Base-by-base conservation (phyloP, 148 eudicot species). In the Silene conica region DNA sequence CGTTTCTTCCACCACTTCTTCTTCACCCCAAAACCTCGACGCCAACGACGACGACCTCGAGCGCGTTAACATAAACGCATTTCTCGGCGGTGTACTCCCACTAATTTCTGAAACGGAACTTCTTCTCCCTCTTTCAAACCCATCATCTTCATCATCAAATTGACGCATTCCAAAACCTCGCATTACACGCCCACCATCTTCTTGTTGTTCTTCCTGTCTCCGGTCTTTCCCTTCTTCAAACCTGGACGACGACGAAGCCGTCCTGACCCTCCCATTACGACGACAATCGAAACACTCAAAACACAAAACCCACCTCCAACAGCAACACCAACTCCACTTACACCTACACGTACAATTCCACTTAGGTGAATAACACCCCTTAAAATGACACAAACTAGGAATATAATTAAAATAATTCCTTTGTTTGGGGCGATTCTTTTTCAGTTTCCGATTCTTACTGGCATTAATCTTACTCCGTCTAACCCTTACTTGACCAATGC, bases 401-500 rank as follows among this genome's bases (percentile, higher is more conserved):
- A 73, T 55, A 73, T 58, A 60, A 22, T 67, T 12, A 63, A 38
- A 8, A 56, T 31, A 55, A 28, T 56, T 56, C 23, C 59, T n/a
- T 75, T n/a, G 23, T 38, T 48, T 48, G 15, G 55, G 65, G 31
- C 38, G 46, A 14, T 45, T 16, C 10, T 45, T 12, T 21, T 65
- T 56, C 9, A 55, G 2, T 16, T 15, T 13, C 59, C 25, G 0
- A 0, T 38, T 67, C 6, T 38, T 43, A 5, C 1, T 11, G 6
- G 50, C 20, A 2, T 61, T 66, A 34, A 1, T 67, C 22, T 58
- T 72, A 11, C 79, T 23, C 14, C 77, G 72, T 52, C 81, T 45
- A 18, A 85, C 84, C 5, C 91, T 83, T 66, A 93, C 98, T 57
- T 94, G 97, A 63, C 98, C 98, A 7, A 89, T 94, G 80, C 98